Percentiles rank a stretch among this genome's conserved stretches.
These are phyloP conservation scores for Crithidia mellificae DNA, from an alignment of 208 protist species.

Conservation along the genomic window DNA sequence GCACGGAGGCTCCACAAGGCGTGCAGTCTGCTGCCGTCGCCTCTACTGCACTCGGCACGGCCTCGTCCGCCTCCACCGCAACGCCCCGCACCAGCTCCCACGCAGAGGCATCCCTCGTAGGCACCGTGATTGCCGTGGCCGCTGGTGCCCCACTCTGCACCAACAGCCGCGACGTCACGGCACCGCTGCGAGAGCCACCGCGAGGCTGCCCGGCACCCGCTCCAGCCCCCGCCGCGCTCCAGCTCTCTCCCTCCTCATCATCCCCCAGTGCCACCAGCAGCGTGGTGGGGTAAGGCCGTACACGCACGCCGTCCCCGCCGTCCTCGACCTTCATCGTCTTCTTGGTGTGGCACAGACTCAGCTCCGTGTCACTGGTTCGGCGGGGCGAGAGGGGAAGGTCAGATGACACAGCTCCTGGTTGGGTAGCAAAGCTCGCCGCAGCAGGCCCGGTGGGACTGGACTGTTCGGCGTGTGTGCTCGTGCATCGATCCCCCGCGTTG, in stretches of 20 bases:
- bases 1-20: constrained; percentile 22
- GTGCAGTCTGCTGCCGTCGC: neutral
- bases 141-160: constrained; percentile 21
- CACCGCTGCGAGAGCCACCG: neutral
- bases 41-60: neutral
- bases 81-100: neutral
- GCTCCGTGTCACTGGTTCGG: constrained; percentile 17
- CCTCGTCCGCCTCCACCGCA: neutral
- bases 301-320: constrained; percentile 5
- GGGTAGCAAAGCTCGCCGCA: no score
- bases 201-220: no score
- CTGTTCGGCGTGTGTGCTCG: no score
- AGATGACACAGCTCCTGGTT: neutral
- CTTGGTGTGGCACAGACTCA: constrained; percentile 17
- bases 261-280: constrained; percentile 11
- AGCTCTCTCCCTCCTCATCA: neutral
- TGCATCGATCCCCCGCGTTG: no score
- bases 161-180: constrained; percentile 7
- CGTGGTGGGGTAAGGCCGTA: constrained; percentile 23
- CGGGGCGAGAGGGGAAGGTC: neutral
- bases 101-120: neutral
- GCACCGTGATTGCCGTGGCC: constrained; percentile 20
- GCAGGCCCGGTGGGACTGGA: no score
- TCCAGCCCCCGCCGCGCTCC: neutral
- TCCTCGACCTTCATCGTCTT: constrained; percentile 5